Conservation (phyloP, 192 early-diverging fungal species). For the Backusella liffmaniae region DNA sequence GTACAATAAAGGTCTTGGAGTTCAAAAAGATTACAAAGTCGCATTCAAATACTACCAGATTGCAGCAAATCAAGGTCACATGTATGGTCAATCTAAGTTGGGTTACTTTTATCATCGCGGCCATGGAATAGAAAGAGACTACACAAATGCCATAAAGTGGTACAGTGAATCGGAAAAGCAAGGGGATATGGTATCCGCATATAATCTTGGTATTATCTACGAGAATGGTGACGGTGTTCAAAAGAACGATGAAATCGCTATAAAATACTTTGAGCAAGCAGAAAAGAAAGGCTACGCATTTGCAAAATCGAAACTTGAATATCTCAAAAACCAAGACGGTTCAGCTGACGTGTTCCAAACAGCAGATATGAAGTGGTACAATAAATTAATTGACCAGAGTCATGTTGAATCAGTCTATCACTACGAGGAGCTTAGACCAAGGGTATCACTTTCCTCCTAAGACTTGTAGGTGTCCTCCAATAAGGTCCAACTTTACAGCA, state of each 20-base stretch:
- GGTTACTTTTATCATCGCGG: not conserved
- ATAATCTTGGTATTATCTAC: not conserved
- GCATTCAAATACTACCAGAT: slow-evolving; percentile 30
- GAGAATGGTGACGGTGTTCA: not conserved
- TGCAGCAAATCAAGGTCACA: slow-evolving; percentile 2
- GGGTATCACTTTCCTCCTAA: no score
- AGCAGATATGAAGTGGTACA: not conserved
- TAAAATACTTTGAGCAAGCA: not conserved
- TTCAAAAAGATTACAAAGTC: not conserved
- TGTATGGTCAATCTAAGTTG: not conserved
- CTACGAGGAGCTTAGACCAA: no score
- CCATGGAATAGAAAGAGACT: not conserved
- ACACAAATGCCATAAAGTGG: not conserved
- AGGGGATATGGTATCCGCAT: not conserved
- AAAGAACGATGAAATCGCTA: not conserved
- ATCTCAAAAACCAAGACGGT: not conserved
- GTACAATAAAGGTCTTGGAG: slow-evolving; percentile 30
- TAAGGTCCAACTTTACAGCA: no score
- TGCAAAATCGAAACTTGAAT: not conserved
- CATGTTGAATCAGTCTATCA: not conserved
- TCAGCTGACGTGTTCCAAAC: not conserved
- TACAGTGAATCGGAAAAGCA: not conserved
- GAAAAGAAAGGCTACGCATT: not conserved
- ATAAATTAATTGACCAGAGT: not conserved
- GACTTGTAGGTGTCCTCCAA: no score